Percentiles rank a stretch among this genome's conserved stretches.
These are phyloP conservation scores for Sporisorium scitamineum DNA, from an alignment of 1,284 basidiomycete genomes.

Conservation along the genomic window DNA sequence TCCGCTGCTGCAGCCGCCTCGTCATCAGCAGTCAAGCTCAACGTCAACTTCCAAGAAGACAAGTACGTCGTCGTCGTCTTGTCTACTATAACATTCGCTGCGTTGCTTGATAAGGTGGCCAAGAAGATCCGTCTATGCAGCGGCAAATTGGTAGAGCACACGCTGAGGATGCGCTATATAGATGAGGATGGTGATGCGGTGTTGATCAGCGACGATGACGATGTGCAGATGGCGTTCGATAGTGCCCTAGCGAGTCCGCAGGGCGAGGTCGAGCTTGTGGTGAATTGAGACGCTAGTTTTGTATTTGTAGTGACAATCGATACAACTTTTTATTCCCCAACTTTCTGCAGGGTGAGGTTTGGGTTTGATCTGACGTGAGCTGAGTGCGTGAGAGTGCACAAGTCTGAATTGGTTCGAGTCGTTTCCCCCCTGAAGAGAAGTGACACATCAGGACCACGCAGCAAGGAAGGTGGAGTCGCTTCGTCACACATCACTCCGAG, in stretches of 20 bases:
- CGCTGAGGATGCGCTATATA: conserved; percentile 55
- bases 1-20: neutral
- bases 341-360: neutral
- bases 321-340: no score
- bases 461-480: no score
- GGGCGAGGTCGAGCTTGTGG: conserved; percentile 54
- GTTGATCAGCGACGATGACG: conserved; percentile 65
- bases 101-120: conserved; percentile 87
- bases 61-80: conserved; percentile 91
- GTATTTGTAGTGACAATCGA: no score
- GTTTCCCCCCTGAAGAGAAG: no score
- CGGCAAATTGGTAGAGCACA: conserved; percentile 34
- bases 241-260: neutral
- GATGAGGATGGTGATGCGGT: conserved; percentile 68
- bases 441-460: no score
- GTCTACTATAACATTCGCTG: conserved; percentile 79
- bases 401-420: no score
- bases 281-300: conserved; percentile 2
- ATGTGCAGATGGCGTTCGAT: conserved; percentile 67
- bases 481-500: no score
- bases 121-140: conserved; percentile 83
- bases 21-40: conserved; percentile 64
- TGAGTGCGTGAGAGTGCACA: no score
- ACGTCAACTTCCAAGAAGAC: conserved; percentile 86
- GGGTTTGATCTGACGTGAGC: no score